Evolutionary conservation across 2,329 filamentous ascomycete species (phyloP), one percentile per base, ranked within the genome.

Genomic region (Penicillium sp.): DNA sequence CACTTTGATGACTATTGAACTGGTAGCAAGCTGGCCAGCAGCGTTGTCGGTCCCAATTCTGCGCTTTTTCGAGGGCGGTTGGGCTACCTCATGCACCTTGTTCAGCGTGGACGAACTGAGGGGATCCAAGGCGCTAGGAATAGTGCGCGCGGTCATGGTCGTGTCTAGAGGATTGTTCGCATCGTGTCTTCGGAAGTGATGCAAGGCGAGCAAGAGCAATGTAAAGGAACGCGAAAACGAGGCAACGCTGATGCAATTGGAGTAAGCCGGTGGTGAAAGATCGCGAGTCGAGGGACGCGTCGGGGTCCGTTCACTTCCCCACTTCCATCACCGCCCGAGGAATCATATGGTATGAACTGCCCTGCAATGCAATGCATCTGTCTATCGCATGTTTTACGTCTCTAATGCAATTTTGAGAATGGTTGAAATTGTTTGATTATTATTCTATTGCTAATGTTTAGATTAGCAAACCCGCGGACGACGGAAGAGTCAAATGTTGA

Each of bases 381-480:
- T 29, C 13, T n/a, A n/a, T n/a, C n/a, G n/a, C n/a, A n/a, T n/a
- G n/a, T n/a, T n/a, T n/a, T n/a, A n/a, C n/a, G n/a, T n/a, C n/a
- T n/a, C n/a, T n/a, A n/a, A 10, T 13, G 14, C 5, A 27, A 13
- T 16, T 16, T 23, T 35, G 33, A 7, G 14, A 39, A 41, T 45
- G 27, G 33, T 36, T 47, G 34, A 46, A 38, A 18, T 47, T 33
- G 33, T 40, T 31, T 47, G 30, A 39, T 48, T 31, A 58, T 57
- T 56, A 52, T 48, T 54, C 37, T 59, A 58, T 57, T 54, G 60
- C 61, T 57, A 64, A 63, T 64, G 59, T 62, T 62, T 62, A 61
- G 54, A 62, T 64, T 62, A 62, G 61, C 60, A 49, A 33, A 35
- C 45, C 51, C 42, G 41, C 49, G 43, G 39, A 37, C 37, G 32